Conservation (phyloP, 108 stramenopile genomes). For the Pelagomonas calceolata region DNA sequence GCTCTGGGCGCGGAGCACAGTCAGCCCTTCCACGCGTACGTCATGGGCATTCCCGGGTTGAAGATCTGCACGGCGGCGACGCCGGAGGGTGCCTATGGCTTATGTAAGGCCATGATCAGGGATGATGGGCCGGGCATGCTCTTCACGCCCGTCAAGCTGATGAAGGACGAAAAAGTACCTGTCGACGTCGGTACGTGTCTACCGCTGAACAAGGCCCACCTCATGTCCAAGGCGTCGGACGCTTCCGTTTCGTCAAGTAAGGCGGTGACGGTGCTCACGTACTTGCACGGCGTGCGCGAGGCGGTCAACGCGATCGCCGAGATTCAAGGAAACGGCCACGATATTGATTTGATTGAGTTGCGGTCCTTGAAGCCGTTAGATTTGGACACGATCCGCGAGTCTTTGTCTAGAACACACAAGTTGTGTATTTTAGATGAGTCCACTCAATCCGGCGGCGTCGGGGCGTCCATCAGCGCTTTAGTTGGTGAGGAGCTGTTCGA, state of each 20-base stretch:
- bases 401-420: conserved; percentile 77
- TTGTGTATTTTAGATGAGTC: conserved; percentile 87
- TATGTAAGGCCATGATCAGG: conserved; percentile 95
- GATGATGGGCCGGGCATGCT: conserved; percentile 96
- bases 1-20: conserved; percentile 94
- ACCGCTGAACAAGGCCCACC: conserved; percentile 82
- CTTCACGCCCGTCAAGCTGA: conserved; percentile 95
- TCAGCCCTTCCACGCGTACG: conserved; percentile 96
- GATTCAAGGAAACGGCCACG: conserved; percentile 78
- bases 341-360: conserved; percentile 93
- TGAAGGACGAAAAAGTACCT: conserved; percentile 88
- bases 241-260: conserved; percentile 56
- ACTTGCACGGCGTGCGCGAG: conserved; percentile 94
- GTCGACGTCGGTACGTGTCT: conserved; percentile 75
- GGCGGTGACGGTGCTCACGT: conserved; percentile 92
- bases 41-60: conserved; percentile 97
- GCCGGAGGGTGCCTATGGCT: conserved; percentile 88
- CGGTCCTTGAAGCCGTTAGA: conserved; percentile 91
- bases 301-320: conserved; percentile 52
- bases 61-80: conserved; percentile 95
- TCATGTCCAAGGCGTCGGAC: conserved; percentile 72
- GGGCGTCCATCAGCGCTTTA: conserved; percentile 82
- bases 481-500: conserved; percentile 90
- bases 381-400: conserved; percentile 77
- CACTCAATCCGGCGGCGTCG: conserved; percentile 87